phyloP scores from a whole-genome alignment of 352 stramenopile genomes.

The Globisporangium nunn region DNA sequence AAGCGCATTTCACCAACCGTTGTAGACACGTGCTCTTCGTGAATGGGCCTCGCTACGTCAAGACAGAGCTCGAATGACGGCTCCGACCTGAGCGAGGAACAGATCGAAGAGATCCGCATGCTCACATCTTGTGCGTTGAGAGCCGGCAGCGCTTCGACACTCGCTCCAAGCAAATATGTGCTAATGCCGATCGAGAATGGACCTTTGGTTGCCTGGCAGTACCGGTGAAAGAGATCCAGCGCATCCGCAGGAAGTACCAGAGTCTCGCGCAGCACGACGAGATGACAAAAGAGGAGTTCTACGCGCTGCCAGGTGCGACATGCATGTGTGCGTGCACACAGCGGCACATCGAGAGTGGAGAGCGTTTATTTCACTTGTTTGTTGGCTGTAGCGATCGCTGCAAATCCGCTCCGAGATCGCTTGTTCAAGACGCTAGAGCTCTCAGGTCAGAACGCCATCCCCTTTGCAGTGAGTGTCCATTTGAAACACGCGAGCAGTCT shows the following conservation, averaged over 20 bases:
- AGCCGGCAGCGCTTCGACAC: background rate
- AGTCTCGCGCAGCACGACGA: constrained; percentile 25
- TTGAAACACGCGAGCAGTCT: too few relatives aligned
- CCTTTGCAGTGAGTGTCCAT: constrained; percentile 33
- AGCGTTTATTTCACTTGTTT: background rate
- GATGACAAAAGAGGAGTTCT: constrained; percentile 58
- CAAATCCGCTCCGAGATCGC: constrained; percentile 38
- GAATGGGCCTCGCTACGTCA: constrained; percentile 17
- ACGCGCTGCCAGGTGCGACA: constrained; percentile 20
- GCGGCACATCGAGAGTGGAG: background rate
- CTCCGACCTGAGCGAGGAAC: constrained; percentile 46
- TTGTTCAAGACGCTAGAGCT: constrained; percentile 41
- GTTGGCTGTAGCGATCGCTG: constrained; percentile 17
- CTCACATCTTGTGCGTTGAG: constrained; percentile 35
- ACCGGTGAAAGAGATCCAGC: constrained; percentile 42
- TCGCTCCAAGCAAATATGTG: background rate
- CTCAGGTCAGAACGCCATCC: constrained; percentile 19
- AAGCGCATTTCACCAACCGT: too few relatives aligned
- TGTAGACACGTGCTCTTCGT: background rate
- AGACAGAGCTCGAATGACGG: constrained; percentile 11
- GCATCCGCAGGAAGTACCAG: constrained; percentile 38
- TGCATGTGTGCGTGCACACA: background rate
- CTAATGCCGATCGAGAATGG: too few relatives aligned
- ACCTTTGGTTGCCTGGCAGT: constrained; percentile 16
- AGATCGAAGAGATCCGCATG: constrained; percentile 56